A percentile compares a stretch with the other conserved stretches of the same genome.
These are phyloP conservation scores for Candida methanosorbosa DNA, from an alignment of 805 yeast genomes.

Conservation along the genomic window DNA sequence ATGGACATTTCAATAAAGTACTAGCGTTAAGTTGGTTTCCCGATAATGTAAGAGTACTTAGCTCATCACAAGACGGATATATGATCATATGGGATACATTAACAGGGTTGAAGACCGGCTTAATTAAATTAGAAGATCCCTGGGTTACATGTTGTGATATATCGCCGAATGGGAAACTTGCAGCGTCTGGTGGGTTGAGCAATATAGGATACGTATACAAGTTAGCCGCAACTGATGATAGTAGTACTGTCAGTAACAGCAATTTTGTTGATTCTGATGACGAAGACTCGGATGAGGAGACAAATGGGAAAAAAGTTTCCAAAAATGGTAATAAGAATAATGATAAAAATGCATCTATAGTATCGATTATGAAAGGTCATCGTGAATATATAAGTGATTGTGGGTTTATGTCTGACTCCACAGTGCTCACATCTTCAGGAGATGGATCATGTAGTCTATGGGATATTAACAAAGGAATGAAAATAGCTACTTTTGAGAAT, in stretches of 20 bases:
- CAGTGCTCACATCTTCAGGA: slow-evolving; percentile 65
- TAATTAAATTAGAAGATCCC: slow-evolving; percentile 63
- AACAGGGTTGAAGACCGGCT: slow-evolving; percentile 61
- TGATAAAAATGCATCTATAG: slow-evolving; percentile 16
- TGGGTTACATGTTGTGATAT: slow-evolving; percentile 75
- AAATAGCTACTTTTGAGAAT: slow-evolving; percentile 46
- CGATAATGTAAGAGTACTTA: slow-evolving; percentile 51
- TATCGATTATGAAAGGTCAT: slow-evolving; percentile 67
- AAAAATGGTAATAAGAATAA: slow-evolving; percentile 3
- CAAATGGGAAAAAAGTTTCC: slow-evolving; percentile 4
- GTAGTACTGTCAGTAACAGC: no score
- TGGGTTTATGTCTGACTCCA: slow-evolving; percentile 51
- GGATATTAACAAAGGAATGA: slow-evolving; percentile 61
- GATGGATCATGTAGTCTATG: slow-evolving; percentile 74
- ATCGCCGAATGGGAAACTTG: slow-evolving; percentile 54
- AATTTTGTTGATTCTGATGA: slow-evolving; percentile 1
- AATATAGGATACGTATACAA: slow-evolving; percentile 69
- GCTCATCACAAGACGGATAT: slow-evolving; percentile 84
- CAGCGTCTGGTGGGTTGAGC: slow-evolving; percentile 79
- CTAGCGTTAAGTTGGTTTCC: slow-evolving; percentile 61
- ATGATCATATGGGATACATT: slow-evolving; percentile 76
- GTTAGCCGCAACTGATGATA: slow-evolving; percentile 11
- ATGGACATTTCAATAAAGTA: slow-evolving; percentile 70
- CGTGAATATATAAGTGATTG: slow-evolving; percentile 73
- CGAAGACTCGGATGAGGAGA: neutral